Percentiles rank a stretch among this genome's conserved stretches.
Conservation (phyloP, 345 rosid genomes). For the Dimocarpus longan region DNA sequence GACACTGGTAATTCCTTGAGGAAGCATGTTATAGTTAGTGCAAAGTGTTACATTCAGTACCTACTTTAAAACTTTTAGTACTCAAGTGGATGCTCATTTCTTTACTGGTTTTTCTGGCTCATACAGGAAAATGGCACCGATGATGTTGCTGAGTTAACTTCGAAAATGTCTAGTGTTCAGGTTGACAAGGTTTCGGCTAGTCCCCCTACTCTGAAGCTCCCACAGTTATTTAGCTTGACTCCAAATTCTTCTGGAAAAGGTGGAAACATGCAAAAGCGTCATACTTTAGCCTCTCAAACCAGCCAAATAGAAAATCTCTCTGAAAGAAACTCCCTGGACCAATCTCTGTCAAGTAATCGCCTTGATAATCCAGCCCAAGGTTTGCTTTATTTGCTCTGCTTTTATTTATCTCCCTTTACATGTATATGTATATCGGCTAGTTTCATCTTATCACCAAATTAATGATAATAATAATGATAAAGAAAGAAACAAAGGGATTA, state of each 20-base stretch:
- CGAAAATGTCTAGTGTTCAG: conserved; percentile 72
- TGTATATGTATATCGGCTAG: background rate
- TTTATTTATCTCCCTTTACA: background rate
- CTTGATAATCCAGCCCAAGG: conserved; percentile 63
- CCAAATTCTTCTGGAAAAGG: conserved; percentile 90
- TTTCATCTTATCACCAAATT: background rate
- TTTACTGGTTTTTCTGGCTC: conserved; percentile 2
- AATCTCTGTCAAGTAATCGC: conserved; percentile 48
- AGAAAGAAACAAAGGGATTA: background rate
- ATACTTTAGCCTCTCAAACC: conserved; percentile 51
- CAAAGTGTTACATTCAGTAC: conserved; percentile 11
- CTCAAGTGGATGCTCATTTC: background rate
- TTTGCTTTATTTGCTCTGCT: conserved; percentile 33
- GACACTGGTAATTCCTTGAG: conserved; percentile 50
- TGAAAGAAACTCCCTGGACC: conserved; percentile 59
- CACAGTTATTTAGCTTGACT: conserved; percentile 86
- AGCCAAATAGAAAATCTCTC: conserved; percentile 62
- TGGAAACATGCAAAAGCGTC: conserved; percentile 77
- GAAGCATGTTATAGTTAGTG: conserved; percentile 13
- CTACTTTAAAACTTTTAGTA: background rate
- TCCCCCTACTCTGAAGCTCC: conserved; percentile 81
- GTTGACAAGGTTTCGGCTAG: conserved; percentile 76
- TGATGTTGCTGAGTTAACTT: conserved; percentile 70
- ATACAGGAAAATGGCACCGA: conserved; percentile 74
- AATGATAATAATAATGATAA: background rate